Evolutionary conservation across 805 yeast genomes (phyloP), one percentile per base, ranked within the genome.

Genomic region (Candida ponderosae): DNA sequence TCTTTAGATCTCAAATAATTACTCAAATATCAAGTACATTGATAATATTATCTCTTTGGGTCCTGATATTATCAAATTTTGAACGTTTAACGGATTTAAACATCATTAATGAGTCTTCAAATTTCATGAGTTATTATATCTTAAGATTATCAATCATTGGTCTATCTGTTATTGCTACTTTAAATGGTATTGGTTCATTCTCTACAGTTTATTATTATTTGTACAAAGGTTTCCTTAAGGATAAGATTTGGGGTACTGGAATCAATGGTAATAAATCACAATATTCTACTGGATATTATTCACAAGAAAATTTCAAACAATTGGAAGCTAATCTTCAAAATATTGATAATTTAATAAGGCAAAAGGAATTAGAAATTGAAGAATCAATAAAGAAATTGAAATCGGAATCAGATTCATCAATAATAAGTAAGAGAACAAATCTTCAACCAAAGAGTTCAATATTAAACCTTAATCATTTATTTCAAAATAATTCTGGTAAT

Each of bases 111-210:
- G 26, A 29, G 9, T 19, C 36, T 3, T 34, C 40, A 3, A 40
- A 31, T 27, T 32, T 40, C 29, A 16, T 40, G 13, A 42, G 49
- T 7, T 40, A 40, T 13, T 41, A 39, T 16, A 31, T 47, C 1
- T 50, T 47, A 24, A 43, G 50, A 27, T 33, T 52, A 3, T 44
- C 53, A 8, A 42, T 52, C 21, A 43, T 54, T 36, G 58, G 58
- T 3, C 44, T 54, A 2, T 50, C 56, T 7, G 34, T 54, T 17
- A 52, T 52, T 32, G 47, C 54, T 2, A 34, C 41, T 3, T 31
- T 54, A 24, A 52, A 52, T 34, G 58, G 58, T 1, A 35, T 54
- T 24, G 58, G 57, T 24, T 52, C 58, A 9, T 40, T 42, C 21
- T 54, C 58, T 9, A 50, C 54, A 0, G 48, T 48, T 20, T 54